Evolutionary conservation across 163 green algal species (phyloP).

Genomic region (Scenedesmus sp.): DNA sequence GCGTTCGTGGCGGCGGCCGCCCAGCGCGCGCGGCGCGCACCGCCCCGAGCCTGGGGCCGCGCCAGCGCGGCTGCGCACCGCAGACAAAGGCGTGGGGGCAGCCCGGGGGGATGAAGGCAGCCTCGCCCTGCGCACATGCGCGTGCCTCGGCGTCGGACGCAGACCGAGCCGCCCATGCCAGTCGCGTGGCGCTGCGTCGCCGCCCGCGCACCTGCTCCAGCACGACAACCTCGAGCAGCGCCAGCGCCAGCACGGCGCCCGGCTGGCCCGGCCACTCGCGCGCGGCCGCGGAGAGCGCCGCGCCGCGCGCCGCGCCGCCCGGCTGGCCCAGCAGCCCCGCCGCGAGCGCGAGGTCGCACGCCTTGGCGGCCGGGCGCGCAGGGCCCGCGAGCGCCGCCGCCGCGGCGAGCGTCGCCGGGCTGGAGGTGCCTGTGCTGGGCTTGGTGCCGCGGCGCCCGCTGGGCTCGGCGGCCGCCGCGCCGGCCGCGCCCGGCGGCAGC

Average conservation of each 20-base stretch:
- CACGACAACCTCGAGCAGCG: constrained; percentile 34
- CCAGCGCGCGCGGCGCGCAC: no score
- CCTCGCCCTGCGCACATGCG: constrained; percentile 4
- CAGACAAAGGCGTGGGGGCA: constrained; percentile 30
- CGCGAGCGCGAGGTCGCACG: not conserved
- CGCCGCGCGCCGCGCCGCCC: not conserved
- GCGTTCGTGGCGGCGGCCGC: no score
- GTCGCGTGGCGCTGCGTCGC: no score
- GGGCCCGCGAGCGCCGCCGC: not conserved
- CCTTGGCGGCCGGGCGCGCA: not conserved
- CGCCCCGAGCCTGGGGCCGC: no score
- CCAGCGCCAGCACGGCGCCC: constrained; percentile 11
- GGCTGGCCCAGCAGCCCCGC: constrained; percentile 6
- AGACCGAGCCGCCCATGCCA: no score
- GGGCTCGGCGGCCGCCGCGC: not conserved
- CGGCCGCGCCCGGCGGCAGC: constrained; percentile 7
- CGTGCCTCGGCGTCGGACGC: no score
- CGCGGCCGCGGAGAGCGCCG: not conserved
- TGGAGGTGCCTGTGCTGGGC: constrained; percentile 15
- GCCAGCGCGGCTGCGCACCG: constrained; percentile 6
- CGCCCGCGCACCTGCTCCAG: not conserved
- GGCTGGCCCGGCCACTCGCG: constrained; percentile 9
- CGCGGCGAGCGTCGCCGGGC: not conserved
- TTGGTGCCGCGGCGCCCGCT: not conserved
- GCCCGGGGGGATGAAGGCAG: constrained; percentile 9